Evolutionary conservation across 2,329 filamentous ascomycete genomes (phyloP), one percentile per base, ranked within the genome.

Genomic region (Leptoxyphium fumago): DNA sequence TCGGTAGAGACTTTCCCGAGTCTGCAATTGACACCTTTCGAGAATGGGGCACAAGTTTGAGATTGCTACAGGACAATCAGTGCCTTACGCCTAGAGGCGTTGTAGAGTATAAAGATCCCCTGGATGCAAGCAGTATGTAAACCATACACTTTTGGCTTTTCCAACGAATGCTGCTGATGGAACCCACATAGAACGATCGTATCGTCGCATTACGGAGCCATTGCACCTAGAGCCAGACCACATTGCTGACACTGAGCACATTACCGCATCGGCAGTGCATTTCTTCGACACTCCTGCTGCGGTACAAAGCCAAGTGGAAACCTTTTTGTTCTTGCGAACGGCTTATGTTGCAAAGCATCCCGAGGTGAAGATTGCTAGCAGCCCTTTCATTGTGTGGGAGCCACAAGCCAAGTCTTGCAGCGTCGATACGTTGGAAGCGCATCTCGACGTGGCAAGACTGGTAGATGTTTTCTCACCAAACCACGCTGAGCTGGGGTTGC

Each of bases 401-500:
- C 55, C 55, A 6, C 53, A 56, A 28, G 47, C 55, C 10, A 56
- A 56, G 40, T 50, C 49, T 1, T 57, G 55, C 44, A 52, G 40
- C 6, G 46, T 50, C 7, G 42, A 43, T 6, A 52, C 47, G 2
- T 47, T 54, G 7, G 36, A 45, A 5, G 36, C 38, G 14, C 55
- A 58, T 42, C 38, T 48, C 21, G 13, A 43, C 9, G 47, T 47
- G 9, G 46, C 46, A 2, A 43, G 18, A 7, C 13, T 48, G 2
- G 50, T 57, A 4, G 48, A 52, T n/a, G 50, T 55, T 10, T 58
- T 57, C 47, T 58, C 55, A 6, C 55, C 55, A 5, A 58, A 58
- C 32, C 53, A 58, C 42, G 45, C 46, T n/a, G 55, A 58, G 44
- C 45, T 58, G 1, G 49, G 43, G 2, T 42, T 45, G 8, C 53